Conservation (phyloP, 169 alveolate species). For the Plasmodium knowlesi region DNA sequence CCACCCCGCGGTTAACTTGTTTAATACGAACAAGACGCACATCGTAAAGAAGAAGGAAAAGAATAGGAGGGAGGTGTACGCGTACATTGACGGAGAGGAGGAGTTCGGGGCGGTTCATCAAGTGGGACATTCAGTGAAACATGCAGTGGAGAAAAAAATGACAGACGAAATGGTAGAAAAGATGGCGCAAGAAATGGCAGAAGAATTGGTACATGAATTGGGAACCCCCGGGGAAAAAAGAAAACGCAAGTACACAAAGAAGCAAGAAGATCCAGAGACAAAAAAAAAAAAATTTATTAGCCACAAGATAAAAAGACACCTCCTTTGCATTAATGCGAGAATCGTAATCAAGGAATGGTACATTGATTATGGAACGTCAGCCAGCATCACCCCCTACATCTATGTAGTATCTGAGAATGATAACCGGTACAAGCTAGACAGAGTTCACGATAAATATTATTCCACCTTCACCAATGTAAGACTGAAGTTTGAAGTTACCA, state of each 20-base stretch:
- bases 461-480: constrained; percentile 9
- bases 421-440: constrained; percentile 10
- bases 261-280: neutral
- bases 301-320: constrained; percentile 23
- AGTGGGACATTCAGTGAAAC: neutral
- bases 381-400: constrained; percentile 20
- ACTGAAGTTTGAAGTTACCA: constrained; percentile 31
- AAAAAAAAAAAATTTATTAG: constrained; percentile 15
- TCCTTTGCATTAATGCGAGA: constrained; percentile 12
- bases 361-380: constrained; percentile 19
- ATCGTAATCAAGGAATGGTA: constrained; percentile 38
- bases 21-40: constrained; percentile 30
- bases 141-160: neutral
- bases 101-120: neutral
- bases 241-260: neutral
- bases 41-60: neutral
- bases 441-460: neutral
- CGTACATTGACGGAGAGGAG: neutral
- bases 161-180: neutral
- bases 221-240: neutral
- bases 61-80: neutral
- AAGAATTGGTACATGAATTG: neutral
- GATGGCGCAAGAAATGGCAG: neutral
- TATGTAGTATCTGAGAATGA: constrained; percentile 24
- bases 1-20: constrained; percentile 30